These are phyloP conservation scores for Trichosporon ovoides DNA, from an alignment of 1,284 basidiomycete species.

Conservation along the genomic window DNA sequence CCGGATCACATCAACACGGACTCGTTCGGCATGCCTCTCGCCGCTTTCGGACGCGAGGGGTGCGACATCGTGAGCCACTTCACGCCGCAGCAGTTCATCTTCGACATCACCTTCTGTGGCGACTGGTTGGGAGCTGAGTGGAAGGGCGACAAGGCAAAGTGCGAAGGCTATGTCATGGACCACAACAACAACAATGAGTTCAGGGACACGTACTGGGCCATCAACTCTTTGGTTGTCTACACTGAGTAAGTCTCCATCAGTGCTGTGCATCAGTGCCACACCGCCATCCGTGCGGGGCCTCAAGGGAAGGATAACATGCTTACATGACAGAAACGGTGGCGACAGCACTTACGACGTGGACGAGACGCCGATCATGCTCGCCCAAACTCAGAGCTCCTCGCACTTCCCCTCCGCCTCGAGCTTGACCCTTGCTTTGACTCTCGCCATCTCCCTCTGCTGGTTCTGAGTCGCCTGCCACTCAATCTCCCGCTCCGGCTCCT, in stretches of 20 bases:
- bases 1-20: neutral
- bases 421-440: neutral
- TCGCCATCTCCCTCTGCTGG: slow-evolving; percentile 2
- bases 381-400: neutral
- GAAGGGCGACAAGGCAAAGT: neutral
- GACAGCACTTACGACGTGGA: neutral
- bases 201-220: neutral
- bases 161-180: slow-evolving; percentile 1
- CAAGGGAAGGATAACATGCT: too few species aligned
- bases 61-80: neutral
- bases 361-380: neutral
- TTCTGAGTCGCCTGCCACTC: slow-evolving; percentile 4
- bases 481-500: neutral
- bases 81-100: slow-evolving; percentile 2
- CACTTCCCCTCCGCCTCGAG: neutral
- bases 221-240: neutral
- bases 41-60: neutral
- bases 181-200: neutral
- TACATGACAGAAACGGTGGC: neutral
- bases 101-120: slow-evolving; percentile 1
- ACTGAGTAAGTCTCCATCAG: neutral
- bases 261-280: neutral
- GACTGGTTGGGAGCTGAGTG: neutral
- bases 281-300: too few species aligned
- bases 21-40: neutral